Conservation (phyloP, 352 stramenopile species). For the Stramenopiles sp. region DNA sequence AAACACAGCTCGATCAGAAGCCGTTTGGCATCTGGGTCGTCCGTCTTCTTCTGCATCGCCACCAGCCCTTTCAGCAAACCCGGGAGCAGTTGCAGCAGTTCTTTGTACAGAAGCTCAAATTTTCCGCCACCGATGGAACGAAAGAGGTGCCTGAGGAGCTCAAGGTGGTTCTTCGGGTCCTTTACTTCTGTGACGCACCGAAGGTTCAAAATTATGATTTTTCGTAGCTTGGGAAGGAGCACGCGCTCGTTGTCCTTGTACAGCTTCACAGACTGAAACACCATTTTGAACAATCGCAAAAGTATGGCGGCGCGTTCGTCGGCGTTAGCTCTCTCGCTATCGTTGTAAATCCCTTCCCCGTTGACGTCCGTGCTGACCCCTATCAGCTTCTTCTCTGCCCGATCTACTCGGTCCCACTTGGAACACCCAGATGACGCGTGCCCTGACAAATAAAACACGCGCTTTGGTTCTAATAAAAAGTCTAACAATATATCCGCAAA, state of each 20-base stretch:
- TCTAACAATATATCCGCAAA: slow-evolving; percentile 79
- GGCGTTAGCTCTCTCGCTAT: neutral
- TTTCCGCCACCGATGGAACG: slow-evolving; percentile 85
- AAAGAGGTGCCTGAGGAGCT: slow-evolving; percentile 78
- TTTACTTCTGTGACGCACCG: slow-evolving; percentile 63
- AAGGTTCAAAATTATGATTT: slow-evolving; percentile 74
- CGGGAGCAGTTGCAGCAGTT: slow-evolving; percentile 77
- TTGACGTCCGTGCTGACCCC: neutral
- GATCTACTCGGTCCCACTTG: slow-evolving; percentile 16
- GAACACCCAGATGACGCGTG: too few relatives aligned
- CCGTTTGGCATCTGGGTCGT: slow-evolving; percentile 56
- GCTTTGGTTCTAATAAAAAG: slow-evolving; percentile 78
- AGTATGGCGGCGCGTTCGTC: slow-evolving; percentile 53
- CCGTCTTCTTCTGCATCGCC: slow-evolving; percentile 64
- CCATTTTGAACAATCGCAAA: slow-evolving; percentile 76
- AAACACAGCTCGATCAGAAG: slow-evolving; percentile 84
- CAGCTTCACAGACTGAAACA: slow-evolving; percentile 80
- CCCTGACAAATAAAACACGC: too few relatives aligned
- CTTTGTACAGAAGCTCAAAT: slow-evolving; percentile 86
- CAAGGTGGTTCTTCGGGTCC: slow-evolving; percentile 77
- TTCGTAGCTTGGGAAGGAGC: slow-evolving; percentile 72
- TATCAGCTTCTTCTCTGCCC: slow-evolving; percentile 14
- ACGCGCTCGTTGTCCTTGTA: slow-evolving; percentile 86
- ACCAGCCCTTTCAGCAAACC: slow-evolving; percentile 75
- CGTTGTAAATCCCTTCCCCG: neutral